Evolutionary conservation across 2,329 filamentous ascomycete genomes (phyloP), one percentile per base, ranked within the genome.

Genomic region (Stemphylium vesicarium): DNA sequence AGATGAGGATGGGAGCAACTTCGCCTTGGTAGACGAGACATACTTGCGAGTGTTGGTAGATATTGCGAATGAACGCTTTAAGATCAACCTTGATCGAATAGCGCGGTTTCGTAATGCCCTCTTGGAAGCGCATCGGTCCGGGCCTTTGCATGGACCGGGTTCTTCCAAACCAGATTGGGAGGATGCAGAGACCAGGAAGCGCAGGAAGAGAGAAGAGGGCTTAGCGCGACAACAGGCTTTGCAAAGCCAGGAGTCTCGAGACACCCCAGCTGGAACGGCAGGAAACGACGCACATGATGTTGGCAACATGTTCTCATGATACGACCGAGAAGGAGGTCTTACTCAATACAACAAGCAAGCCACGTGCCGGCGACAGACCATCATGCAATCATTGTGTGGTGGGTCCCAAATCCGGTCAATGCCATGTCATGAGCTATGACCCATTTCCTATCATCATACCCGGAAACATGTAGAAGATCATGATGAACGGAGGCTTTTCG

Each of bases 61-160:
- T 3, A 83, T 96, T 51, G 86, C 88, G 7, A 93, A 95, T 68
- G 85, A 91, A 72, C 81, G 90, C 44, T 94, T 95, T 67, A 76
- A 69, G 8, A 85, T 88, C 71, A 95, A 94, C 64, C 74, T 77
- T 16, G 85, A 85, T 64, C 81, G 90, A 40, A 92, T 89, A 57
- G 80, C 81, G 42, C 80, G 88, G 37, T 92, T 94, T 62, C 79
- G 82, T 39, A 61, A 68, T 2, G 81, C 84, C 6, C 75, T 91
- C 37, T 62, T 72, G 73, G 75, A 40, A 60, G 42, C 36, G 6
- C 59, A 60, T 26, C 37, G 54, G n/a, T 31, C 56, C 38, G 33
- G 29, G 3, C 45, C 43, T 11, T 33, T 35, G 8, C 31, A 20
- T 13, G n/a, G 38, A 13, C 33, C 39, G 42, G 36, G 18, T 13